Conservation (phyloP, 2,329 filamentous ascomycete genomes). For the Samsoniella hepiali region DNA sequence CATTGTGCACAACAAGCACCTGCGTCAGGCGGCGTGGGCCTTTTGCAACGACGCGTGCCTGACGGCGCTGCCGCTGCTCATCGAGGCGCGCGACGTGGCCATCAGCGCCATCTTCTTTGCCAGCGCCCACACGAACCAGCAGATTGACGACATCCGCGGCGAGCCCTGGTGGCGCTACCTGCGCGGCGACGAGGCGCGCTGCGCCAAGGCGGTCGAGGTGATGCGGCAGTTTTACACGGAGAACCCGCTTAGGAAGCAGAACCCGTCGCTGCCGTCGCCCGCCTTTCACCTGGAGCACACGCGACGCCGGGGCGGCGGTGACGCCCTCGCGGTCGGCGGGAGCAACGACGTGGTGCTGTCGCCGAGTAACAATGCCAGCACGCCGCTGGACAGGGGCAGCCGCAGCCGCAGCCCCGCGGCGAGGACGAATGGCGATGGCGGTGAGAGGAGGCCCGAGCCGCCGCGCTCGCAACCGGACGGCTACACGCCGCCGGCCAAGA, state of each 20-base stretch:
- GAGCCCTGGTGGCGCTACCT: conserved; percentile 85
- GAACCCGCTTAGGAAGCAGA: conserved; percentile 59
- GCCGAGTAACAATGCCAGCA: conserved; percentile 42
- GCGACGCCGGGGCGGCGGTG: conserved; percentile 46
- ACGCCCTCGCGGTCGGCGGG: conserved; percentile 19
- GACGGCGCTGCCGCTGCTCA: conserved; percentile 79
- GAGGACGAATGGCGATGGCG: conserved; percentile 38
- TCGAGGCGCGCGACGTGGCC: conserved; percentile 76
- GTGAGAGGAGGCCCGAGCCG: conserved; percentile 27
- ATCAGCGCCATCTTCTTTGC: conserved; percentile 85
- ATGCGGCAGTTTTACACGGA: conserved; percentile 68
- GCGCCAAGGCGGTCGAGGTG: conserved; percentile 69
- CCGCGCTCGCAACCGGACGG: conserved; percentile 32
- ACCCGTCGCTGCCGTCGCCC: conserved; percentile 51
- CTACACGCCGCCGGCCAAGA: conserved; percentile 37
- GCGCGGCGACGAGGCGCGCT: conserved; percentile 66
- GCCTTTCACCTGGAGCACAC: conserved; percentile 56
- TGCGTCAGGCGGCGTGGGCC: conserved; percentile 86
- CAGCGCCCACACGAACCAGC: conserved; percentile 67
- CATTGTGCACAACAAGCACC: conserved; percentile 72
- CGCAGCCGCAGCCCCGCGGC: conserved; percentile 41
- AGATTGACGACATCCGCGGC: conserved; percentile 73
- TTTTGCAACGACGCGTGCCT: conserved; percentile 89
- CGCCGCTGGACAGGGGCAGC: conserved; percentile 48
- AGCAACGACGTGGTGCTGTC: conserved; percentile 40